Conservation (phyloP, 108 stramenopile genomes). For the Cyclotella distinguenda region DNA sequence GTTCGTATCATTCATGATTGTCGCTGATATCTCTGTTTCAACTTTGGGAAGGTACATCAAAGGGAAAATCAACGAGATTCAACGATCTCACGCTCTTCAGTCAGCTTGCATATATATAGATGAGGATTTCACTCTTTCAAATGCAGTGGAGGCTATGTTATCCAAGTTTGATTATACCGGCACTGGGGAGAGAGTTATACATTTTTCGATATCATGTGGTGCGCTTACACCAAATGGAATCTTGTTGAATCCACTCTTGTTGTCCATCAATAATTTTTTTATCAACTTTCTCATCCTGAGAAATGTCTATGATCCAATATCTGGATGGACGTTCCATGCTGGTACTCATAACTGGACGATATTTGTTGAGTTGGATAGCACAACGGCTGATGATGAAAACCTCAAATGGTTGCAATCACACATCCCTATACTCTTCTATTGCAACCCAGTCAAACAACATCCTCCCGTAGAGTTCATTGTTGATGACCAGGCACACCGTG, state of each 20-base stretch:
- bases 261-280: slow-evolving; percentile 23
- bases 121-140: slow-evolving; percentile 20
- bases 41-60: too few relatives aligned
- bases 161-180: slow-evolving; percentile 1
- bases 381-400: slow-evolving; percentile 1
- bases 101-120: slow-evolving; percentile 21
- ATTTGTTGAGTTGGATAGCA: slow-evolving; percentile 17
- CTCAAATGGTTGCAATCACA: slow-evolving; percentile 9
- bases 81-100: background rate
- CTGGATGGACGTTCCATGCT: slow-evolving; percentile 19
- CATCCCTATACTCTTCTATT: slow-evolving; percentile 22
- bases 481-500: slow-evolving; percentile 21
- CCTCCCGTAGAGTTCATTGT: slow-evolving; percentile 14
- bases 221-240: background rate
- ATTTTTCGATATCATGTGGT: slow-evolving; percentile 7
- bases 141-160: slow-evolving; percentile 3
- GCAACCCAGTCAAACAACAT: background rate
- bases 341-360: slow-evolving; percentile 5
- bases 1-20: too few relatives aligned
- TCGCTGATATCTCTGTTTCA: too few relatives aligned
- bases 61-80: slow-evolving; percentile 23
- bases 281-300: slow-evolving; percentile 19
- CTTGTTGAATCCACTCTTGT: background rate
- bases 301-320: slow-evolving; percentile 16
- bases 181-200: slow-evolving; percentile 5